Evolutionary conservation across 371 early-diverging fungal genomes (phyloP), one percentile per base, ranked within the genome.

Genomic region (Fennellomyces sp.): DNA sequence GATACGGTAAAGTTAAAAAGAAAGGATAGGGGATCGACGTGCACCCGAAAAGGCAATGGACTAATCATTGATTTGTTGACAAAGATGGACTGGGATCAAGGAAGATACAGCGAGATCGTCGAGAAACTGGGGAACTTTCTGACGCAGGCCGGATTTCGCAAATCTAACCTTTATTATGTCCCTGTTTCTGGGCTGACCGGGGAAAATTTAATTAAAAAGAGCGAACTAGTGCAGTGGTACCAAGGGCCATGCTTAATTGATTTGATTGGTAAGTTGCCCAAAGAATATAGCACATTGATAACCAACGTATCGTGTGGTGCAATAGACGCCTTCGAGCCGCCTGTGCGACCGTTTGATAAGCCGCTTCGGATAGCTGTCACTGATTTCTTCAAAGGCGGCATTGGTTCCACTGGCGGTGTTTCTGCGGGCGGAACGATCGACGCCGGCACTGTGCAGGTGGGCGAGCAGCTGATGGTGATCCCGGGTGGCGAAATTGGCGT

Each of bases 161-260:
- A 84, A 60, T 68, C 74, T 5, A 89, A 88, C 49, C 62, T 97
- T 42, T 49, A 66, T 1, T 97, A 88, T 78, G 77, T 96, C 17
- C 97, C 98, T 3, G 87, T 89, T 28, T 94, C 95, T 56, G 98
- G 97, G 23, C 86, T 94, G 39, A 88, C 87, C 1, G 97, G 98
- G 12, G 88, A 88, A 59, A 98, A 97, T 63, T 63, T 95, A 64
- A 61, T 82, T 4, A 72, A 71, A 41, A 76, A 81, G 13, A 81
- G 81, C 0, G 70, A 64, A n/a, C 27, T 75, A 56, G 49, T 66
- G 2, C 63, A 69, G 2, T 95, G 96, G 89, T 95, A 95, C 64
- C 56, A 65, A 7, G 91, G 91, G 0, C 80, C 82, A 21, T 83
- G 88, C 2, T 65, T 92, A 33, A 65, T 85, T 38, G 82, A 91